Evolutionary conservation across 169 alveolate genomes (phyloP).

Genomic region (Cryptosporidium ubiquitum): DNA sequence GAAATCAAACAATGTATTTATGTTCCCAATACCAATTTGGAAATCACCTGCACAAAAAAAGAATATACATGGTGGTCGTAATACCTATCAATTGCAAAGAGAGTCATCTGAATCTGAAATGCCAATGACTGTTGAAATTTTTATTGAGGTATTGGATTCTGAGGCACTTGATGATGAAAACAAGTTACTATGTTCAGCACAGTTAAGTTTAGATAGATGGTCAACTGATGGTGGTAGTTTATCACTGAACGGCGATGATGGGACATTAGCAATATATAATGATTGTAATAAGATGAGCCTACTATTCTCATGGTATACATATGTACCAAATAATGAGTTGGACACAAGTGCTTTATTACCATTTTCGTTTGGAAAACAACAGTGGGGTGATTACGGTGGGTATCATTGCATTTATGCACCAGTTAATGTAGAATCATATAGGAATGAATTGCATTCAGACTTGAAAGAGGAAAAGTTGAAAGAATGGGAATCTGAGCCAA

Average conservation of each 20-base stretch:
- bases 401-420: conserved; percentile 67
- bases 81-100: neutral
- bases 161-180: conserved; percentile 72
- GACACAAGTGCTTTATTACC: conserved; percentile 74
- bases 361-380: conserved; percentile 74
- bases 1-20: conserved; percentile 72
- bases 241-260: conserved; percentile 59
- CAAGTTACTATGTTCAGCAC: conserved; percentile 64
- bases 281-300: conserved; percentile 70
- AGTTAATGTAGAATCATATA: conserved; percentile 43
- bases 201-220: conserved; percentile 72
- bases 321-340: conserved; percentile 68
- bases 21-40: conserved; percentile 74
- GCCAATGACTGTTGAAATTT: conserved; percentile 56
- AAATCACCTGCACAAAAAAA: conserved; percentile 62
- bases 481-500: conserved; percentile 74
- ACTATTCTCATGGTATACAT: conserved; percentile 72
- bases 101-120: conserved; percentile 26
- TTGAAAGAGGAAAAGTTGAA: conserved; percentile 53
- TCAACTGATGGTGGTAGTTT: conserved; percentile 63
- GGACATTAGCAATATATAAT: conserved; percentile 66
- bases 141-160: conserved; percentile 70
- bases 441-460: conserved; percentile 58
- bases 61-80: conserved; percentile 3
- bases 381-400: conserved; percentile 74